A percentile compares a stretch with the other conserved stretches of the same genome.
Evolutionary conservation across 208 protist genomes (phyloP).

Genomic region (Acanthamoeba lenticulata): DNA sequence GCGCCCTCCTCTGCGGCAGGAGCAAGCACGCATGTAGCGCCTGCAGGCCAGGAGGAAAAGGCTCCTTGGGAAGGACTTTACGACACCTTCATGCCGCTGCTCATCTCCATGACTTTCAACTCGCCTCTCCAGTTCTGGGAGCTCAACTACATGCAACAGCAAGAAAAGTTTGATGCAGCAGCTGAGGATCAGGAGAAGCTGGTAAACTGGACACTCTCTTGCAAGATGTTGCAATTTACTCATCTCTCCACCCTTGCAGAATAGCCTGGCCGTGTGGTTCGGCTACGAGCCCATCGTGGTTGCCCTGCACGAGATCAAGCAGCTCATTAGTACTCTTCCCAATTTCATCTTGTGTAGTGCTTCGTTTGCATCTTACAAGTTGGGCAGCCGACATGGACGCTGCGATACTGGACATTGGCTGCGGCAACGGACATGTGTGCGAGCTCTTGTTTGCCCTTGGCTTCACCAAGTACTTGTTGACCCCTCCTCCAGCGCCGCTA

Average conservation of each 20-base stretch:
- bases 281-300: conserved; percentile 37
- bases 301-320: conserved; percentile 8
- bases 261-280: conserved; percentile 20
- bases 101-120: conserved; percentile 53
- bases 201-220: background rate
- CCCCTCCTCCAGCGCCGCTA: no score
- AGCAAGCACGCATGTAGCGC: background rate
- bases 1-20: no score
- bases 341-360: background rate
- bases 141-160: conserved; percentile 61
- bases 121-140: conserved; percentile 49
- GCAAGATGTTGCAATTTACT: background rate
- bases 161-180: background rate
- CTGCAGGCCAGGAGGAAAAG: background rate
- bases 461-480: background rate
- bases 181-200: conserved; percentile 9
- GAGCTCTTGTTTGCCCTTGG: background rate
- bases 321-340: background rate
- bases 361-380: background rate
- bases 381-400: background rate
- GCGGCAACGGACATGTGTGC: conserved; percentile 37
- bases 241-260: background rate
- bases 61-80: background rate
- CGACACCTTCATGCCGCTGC: conserved; percentile 50
- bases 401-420: conserved; percentile 2